Base-by-base conservation (phyloP, 1,139 yeast genomes). In the Kodamaea fungicola region DNA sequence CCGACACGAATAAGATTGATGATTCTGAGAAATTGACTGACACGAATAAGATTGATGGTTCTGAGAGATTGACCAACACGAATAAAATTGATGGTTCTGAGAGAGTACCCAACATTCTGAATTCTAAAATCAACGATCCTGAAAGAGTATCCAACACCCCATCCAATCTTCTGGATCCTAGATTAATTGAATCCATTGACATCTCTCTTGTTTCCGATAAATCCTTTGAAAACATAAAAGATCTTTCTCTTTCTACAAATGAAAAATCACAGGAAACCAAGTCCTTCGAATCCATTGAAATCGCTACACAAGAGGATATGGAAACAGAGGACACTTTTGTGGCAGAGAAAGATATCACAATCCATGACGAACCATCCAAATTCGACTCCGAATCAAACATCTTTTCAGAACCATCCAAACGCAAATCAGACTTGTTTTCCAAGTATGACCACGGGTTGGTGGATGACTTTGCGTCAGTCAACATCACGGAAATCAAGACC, bases 401-500 rank as follows among this genome's bases (percentile, higher is more conserved):
- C 8, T 27, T 27, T 6, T 27, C 29, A 4, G 16, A 27, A 27
- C 29, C 29, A 3, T n/a, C 13, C 2, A 31, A 33, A 6, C 35
- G 39, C 8, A 35, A 32, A 25, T 47, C 57, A 1, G 57, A 50
- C 28, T 43, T 55, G 31, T 56, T 55, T 31, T 40, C 52, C n/a
- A 51, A 45, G 22, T 44, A 43, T 34, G 44, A 42, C 24, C 33
- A 42, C 8, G 67, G 62, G 30, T 47, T 67, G 28, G 62, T 50
- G 4, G 64, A 64, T 10, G 68, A 65, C 35, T 63, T 70, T 44
- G 68, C 74, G 0, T 68, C 59, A 38, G 74, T 70, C 1, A 55
- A 64, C 25, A 57, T 70, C 8, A 49, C 61, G 2, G 64, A 59
- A 12, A 24, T 37, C 12, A 37, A 39, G 16, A 42, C 40, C 8